These are phyloP conservation scores for Pseudozyma pruni DNA, from an alignment of 1,284 basidiomycete genomes.

Conservation along the genomic window DNA sequence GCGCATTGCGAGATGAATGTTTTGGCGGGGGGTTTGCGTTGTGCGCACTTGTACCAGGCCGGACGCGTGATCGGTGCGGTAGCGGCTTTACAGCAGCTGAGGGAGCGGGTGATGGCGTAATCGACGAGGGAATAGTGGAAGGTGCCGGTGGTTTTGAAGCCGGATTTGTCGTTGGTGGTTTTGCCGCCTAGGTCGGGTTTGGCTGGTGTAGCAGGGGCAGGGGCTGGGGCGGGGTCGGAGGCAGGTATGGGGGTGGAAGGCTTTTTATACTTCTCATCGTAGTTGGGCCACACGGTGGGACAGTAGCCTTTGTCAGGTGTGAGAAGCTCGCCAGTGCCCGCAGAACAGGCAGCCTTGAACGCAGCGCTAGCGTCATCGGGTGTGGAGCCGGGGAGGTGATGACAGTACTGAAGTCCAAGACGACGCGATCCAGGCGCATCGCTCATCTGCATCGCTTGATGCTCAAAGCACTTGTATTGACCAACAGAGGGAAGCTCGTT, in stretches of 20 bases:
- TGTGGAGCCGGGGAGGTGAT: slow-evolving; percentile 4
- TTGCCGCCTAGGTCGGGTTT: slow-evolving; percentile 5
- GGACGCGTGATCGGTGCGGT: slow-evolving; percentile 18
- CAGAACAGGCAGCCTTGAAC: slow-evolving; percentile 13
- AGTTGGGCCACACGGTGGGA: slow-evolving; percentile 36
- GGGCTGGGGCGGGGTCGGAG: background rate
- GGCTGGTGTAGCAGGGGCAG: background rate
- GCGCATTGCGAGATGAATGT: slow-evolving; percentile 34
- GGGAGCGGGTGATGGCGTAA: slow-evolving; percentile 23
- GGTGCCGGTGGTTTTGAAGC: slow-evolving; percentile 27
- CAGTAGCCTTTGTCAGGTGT: slow-evolving; percentile 18
- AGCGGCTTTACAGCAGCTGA: slow-evolving; percentile 24
- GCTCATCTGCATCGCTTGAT: slow-evolving; percentile 9
- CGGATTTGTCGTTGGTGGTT: slow-evolving; percentile 25
- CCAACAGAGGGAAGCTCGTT: background rate
- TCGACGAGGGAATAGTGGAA: slow-evolving; percentile 39
- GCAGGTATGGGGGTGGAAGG: slow-evolving; percentile 7
- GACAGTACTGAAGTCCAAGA: slow-evolving; percentile 25
- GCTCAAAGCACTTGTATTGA: slow-evolving; percentile 14
- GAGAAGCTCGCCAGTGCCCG: slow-evolving; percentile 1
- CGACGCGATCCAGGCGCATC: slow-evolving; percentile 11
- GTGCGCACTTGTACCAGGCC: slow-evolving; percentile 25
- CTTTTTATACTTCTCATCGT: slow-evolving; percentile 18
- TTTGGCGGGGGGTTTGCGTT: slow-evolving; percentile 17
- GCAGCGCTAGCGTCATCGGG: background rate